Percentiles rank a stretch among this genome's conserved stretches.
These are phyloP conservation scores for Sporothrix dimorphospora DNA, from an alignment of 2,329 filamentous ascomycete genomes.

Conservation along the genomic window DNA sequence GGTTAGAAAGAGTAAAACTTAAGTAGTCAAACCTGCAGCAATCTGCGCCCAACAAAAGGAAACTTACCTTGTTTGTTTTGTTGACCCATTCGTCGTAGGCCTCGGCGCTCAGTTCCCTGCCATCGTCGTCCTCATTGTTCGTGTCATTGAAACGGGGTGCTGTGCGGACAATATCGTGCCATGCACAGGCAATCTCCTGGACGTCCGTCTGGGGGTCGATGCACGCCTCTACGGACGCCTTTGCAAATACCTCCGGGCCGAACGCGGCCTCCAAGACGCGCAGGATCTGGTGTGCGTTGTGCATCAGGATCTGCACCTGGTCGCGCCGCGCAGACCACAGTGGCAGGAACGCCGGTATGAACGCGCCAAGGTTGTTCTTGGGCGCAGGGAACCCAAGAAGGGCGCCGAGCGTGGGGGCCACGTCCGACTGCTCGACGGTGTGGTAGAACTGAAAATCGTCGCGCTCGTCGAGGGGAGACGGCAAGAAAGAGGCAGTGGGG, in stretches of 20 bases:
- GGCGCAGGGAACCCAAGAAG: constrained; percentile 86
- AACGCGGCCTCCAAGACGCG: constrained; percentile 77
- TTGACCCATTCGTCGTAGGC: constrained; percentile 29
- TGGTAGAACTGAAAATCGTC: constrained; percentile 83
- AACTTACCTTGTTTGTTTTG: constrained; percentile 47
- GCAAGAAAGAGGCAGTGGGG: background rate
- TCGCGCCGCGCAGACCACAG: constrained; percentile 72
- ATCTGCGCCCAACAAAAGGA: no score
- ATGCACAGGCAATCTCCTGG: constrained; percentile 69
- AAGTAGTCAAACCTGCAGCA: no score
- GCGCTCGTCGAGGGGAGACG: constrained; percentile 49
- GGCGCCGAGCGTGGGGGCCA: constrained; percentile 85
- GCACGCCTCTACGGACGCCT: constrained; percentile 36
- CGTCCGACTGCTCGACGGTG: constrained; percentile 88
- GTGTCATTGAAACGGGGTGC: constrained; percentile 13
- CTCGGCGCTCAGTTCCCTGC: constrained; percentile 24
- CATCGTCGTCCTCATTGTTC: constrained; percentile 31
- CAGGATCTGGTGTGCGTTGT: constrained; percentile 81
- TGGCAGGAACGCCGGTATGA: constrained; percentile 76
- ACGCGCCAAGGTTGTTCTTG: constrained; percentile 84
- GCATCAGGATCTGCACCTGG: constrained; percentile 68
- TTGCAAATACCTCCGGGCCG: constrained; percentile 49
- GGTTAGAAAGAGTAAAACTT: no score
- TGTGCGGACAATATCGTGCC: constrained; percentile 51
- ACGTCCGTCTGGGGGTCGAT: constrained; percentile 49